Evolutionary conservation across 148 eudicot genomes (phyloP), one percentile per base, ranked within the genome.

Genomic region (Cornus controversa): DNA sequence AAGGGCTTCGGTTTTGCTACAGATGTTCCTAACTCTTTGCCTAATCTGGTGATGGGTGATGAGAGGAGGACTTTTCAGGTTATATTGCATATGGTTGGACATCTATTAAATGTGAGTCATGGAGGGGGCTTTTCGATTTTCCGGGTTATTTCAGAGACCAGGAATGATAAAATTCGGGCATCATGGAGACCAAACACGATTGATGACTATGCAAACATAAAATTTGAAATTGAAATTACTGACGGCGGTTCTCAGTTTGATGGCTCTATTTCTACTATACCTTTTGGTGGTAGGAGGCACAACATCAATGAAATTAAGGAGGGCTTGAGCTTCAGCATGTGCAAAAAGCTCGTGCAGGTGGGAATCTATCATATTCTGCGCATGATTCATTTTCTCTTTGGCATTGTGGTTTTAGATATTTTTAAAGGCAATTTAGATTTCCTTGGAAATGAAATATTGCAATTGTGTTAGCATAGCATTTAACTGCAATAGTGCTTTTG

Each of bases 271-370:
- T 57, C 79, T 16, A 23, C 73, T 15, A 20, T 69, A 10, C 81
- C 74, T 45, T 76, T 47, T 62, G 76, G 77, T 78, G 80, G 82
- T 62, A 88, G 82, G 77, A 84, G 88, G 78, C 70, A 84, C 65
- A 75, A 62, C 71, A 40, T 62, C 71, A 84, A 86, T 34, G 77
- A 75, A 65, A 82, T 76, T 70, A 93, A 90, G 81, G 90, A 90
- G 63, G 88, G 90, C 54, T 79, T 93, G 76, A 90, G 98, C 87
- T 95, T 95, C 77, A 80, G 80, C 62, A 81, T 93, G 73, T 93
- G 96, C 88, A 86, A 79, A 79, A 95, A 87, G 81, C 89, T 95
- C 24, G 98, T 93, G 67, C 94, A 93, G 96, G 98, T 94, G 45
- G 14, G 36, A 13, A 28, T 71, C 58, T 6, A 50, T 15, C 22